These are phyloP conservation scores for Xylaria digitata DNA, from an alignment of 2,329 filamentous ascomycete genomes.

Conservation along the genomic window DNA sequence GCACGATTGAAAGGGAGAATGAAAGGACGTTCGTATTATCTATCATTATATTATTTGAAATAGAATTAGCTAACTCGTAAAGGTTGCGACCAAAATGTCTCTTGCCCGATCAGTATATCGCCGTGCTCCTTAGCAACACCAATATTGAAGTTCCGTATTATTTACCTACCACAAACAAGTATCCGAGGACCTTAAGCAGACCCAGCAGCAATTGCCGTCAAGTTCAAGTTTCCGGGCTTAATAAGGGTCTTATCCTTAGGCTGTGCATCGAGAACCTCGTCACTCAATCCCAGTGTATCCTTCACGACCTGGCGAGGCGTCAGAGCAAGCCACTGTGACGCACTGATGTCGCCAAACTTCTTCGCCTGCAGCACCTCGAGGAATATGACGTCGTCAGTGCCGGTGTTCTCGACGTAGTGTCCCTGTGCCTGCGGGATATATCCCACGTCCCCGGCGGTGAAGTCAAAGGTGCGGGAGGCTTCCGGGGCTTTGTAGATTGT, in stretches of 20 bases:
- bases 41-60: background rate
- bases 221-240: conserved; percentile 55
- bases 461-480: conserved; percentile 67
- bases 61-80: background rate
- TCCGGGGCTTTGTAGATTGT: conserved; percentile 66
- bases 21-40: background rate
- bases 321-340: conserved; percentile 68
- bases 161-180: background rate
- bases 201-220: conserved; percentile 47
- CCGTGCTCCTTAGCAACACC: background rate
- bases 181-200: conserved; percentile 9
- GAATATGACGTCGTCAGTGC: conserved; percentile 66
- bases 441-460: conserved; percentile 68
- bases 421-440: conserved; percentile 66
- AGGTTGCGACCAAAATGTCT: no score
- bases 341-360: conserved; percentile 64
- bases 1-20: background rate
- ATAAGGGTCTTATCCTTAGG: conserved; percentile 58
- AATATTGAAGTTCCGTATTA: background rate
- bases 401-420: conserved; percentile 72
- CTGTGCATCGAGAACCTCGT: conserved; percentile 52
- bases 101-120: no score
- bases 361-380: conserved; percentile 68
- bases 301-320: conserved; percentile 68
- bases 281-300: conserved; percentile 62